Base-by-base conservation (phyloP, 2,329 filamentous ascomycete genomes). In the Beauveria asiatica region DNA sequence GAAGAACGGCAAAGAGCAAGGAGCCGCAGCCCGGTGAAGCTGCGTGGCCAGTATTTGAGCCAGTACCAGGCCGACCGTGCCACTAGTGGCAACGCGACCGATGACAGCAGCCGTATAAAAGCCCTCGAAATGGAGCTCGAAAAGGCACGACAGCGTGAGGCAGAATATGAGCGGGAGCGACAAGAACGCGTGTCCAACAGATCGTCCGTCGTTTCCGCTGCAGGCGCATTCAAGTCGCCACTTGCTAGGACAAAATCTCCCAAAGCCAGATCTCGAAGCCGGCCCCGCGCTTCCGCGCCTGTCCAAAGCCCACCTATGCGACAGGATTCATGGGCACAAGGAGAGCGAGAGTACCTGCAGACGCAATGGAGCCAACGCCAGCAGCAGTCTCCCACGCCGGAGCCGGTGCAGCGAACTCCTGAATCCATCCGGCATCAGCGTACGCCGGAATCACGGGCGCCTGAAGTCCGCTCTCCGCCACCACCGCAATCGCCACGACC, bases 41-140 rank as follows among this genome's bases (percentile, higher is more conserved):
- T 96, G 23, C 87, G 86, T 62, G 92, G 92, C 2, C 92, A 96
- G 69, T 92, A 87, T 67, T 80, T 96, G 55, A 93, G 89, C 69
- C 89, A 96, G 70, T 96, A 96, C 70, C 88, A 90, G 70, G 85
- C 87, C 21, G 86, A 90, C 65, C 85, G 89, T 69, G 72, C 78
- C 63, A 68, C 72, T 58, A 65, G 60, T 70, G 69, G 66, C 67
- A 66, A 70, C 74, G 61, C 69, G 69, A 68, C 61, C 27, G 65
- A 67, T 41, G 64, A 93, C 71, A 83, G 79, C 63, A 82, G 80
- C 64, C 85, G 92, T 45, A 86, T 97, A 63, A 83, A 83, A 67
- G 87, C 97, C 70, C 80, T 97, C 5, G 93, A 97, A 74, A 80
- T 83, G 75, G 78, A 90, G 79, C 71, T 85, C 21, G 80, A 88